A percentile compares a stretch with the other conserved stretches of the same genome.
Evolutionary conservation across 768 basidiomycete species (phyloP).

Genomic region (Myochromella boudieri): DNA sequence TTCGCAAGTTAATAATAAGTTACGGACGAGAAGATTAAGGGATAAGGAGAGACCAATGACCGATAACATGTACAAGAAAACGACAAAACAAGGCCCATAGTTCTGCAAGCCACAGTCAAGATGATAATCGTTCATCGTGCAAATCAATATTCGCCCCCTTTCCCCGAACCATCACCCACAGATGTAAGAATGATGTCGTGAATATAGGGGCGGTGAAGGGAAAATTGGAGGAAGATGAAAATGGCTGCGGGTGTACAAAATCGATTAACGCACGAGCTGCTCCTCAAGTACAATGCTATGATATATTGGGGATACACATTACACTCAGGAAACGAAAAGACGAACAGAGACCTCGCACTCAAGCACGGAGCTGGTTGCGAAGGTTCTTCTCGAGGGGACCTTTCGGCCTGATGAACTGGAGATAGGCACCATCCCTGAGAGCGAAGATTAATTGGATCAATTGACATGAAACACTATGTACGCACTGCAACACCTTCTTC

Average conservation of each 20-base stretch:
- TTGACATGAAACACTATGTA: conserved; percentile 22
- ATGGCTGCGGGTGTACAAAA: background rate
- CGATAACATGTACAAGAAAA: background rate
- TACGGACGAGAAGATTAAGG: too few relatives aligned
- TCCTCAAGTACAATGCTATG: background rate
- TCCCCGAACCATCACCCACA: conserved; percentile 72
- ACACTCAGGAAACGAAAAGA: conserved; percentile 16
- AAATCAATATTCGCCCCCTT: conserved; percentile 66
- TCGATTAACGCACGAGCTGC: background rate
- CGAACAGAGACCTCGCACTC: conserved; percentile 19
- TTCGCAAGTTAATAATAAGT: too few relatives aligned
- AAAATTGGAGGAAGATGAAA: conserved; percentile 30
- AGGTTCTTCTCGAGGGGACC: conserved; percentile 86
- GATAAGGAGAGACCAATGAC: too few relatives aligned
- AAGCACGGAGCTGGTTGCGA: conserved; percentile 78
- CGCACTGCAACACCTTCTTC: conserved; percentile 85
- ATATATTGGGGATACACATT: conserved; percentile 15
- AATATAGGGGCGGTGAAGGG: conserved; percentile 58
- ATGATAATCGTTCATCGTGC: background rate
- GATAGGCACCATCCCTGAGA: conserved; percentile 88
- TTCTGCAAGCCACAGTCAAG: background rate
- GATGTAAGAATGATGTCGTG: conserved; percentile 63
- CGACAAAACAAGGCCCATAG: background rate
- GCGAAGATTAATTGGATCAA: conserved; percentile 3
- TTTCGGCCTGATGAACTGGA: conserved; percentile 89